These are phyloP conservation scores for Malania oleifera DNA, from an alignment of 164 flowering plant genomes.

Conservation along the genomic window DNA sequence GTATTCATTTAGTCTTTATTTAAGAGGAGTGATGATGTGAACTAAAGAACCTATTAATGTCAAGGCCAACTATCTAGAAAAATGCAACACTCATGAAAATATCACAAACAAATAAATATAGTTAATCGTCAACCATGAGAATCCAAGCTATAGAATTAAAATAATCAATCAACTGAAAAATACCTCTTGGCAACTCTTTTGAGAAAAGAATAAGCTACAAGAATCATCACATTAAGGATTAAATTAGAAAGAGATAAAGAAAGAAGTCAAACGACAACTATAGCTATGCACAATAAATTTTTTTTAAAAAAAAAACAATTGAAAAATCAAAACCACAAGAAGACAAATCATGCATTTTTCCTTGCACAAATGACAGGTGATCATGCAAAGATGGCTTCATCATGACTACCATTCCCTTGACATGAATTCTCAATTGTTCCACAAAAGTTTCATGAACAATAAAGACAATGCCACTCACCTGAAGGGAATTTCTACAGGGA, in stretches of 20 bases:
- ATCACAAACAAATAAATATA: too few species aligned
- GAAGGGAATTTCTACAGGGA: slow-evolving; percentile 50
- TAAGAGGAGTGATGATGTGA: too few species aligned
- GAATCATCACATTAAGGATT: slow-evolving; percentile 20
- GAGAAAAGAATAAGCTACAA: slow-evolving; percentile 39
- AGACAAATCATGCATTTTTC: slow-evolving; percentile 21
- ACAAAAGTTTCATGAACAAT: slow-evolving; percentile 68
- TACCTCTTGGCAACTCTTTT: slow-evolving; percentile 52
- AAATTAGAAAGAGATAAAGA: neutral
- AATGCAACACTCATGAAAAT: too few species aligned
- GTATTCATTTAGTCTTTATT: too few species aligned
- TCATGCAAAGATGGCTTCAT: slow-evolving; percentile 11
- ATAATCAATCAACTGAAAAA: neutral
- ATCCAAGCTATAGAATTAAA: neutral
- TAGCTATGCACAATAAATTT: neutral
- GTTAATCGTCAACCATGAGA: too few species aligned
- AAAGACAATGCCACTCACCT: slow-evolving; percentile 60
- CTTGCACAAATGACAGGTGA: slow-evolving; percentile 48
- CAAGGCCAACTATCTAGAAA: too few species aligned
- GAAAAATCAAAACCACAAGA: neutral
- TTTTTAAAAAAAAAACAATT: neutral
- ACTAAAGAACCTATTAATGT: too few species aligned
- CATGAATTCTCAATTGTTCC: slow-evolving; percentile 18
- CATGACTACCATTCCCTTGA: slow-evolving; percentile 14
- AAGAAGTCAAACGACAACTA: neutral